Conservation (phyloP, 2,329 filamentous ascomycete genomes). For the Penicillium brasilianum region DNA sequence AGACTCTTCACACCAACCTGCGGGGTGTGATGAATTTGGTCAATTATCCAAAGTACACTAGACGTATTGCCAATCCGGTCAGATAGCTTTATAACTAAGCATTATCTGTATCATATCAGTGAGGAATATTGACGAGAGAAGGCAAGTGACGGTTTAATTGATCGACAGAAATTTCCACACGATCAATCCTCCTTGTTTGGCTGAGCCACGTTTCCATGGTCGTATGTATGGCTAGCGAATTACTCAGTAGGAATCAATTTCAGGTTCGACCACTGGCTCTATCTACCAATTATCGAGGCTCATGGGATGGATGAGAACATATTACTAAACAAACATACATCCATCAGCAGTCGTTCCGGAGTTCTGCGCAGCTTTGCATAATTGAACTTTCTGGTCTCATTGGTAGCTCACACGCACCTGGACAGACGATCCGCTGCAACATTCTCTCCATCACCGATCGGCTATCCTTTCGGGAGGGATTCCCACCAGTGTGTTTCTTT, state of each 20-base stretch:
- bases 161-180: not conserved
- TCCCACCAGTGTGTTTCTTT: not conserved
- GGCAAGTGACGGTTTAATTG: not conserved
- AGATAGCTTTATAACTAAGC: not conserved
- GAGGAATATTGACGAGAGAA: not conserved
- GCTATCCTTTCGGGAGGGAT: not conserved
- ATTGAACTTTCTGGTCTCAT: not conserved
- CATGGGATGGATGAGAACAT: not conserved
- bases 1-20: no score
- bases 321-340: not conserved
- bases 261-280: not conserved
- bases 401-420: conserved; percentile 6
- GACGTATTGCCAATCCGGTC: not conserved
- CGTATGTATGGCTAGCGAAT: not conserved
- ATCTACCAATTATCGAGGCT: not conserved
- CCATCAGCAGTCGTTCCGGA: not conserved
- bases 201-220: not conserved
- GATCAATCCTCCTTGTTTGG: not conserved
- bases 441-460: not conserved
- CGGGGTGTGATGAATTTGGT: no score
- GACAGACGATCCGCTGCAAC: not conserved
- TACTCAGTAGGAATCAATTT: not conserved
- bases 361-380: not conserved
- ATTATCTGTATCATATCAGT: not conserved
- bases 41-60: not conserved